Base-by-base conservation (phyloP, 768 basidiomycete genomes). In the Boletellus ananiceps region DNA sequence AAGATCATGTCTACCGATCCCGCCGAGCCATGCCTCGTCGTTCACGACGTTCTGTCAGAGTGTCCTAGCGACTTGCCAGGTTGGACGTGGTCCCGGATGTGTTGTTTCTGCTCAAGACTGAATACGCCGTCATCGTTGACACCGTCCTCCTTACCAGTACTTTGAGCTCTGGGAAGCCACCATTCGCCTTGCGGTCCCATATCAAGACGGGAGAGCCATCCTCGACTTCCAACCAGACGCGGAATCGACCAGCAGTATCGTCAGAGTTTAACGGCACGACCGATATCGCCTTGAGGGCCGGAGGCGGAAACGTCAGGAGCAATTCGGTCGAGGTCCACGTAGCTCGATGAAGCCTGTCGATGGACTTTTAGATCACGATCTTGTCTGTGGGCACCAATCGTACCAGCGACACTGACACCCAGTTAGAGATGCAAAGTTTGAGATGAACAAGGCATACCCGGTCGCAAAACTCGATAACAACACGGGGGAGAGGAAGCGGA, bases 241-340 rank as follows among this genome's bases (percentile, higher is more conserved):
- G 81, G 68, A 97, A 97, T 38, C 93, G 77, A 36, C 94, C 94
- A 19, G 83, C 86, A 14, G 93, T 88, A 49, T 94, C 93, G 15
- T 88, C 85, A 16, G 80, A 63, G 59, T 83, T 88, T 46, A 83
- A 73, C 16, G 94, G 93, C 16, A 88, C 66, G 39, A 95, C 70
- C 11, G 83, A 78, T 46, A 94, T 81, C 39, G 77, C 75, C 40
- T 73, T 74, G 47, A 96, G 69, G 1, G 70, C 62, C 0, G 92
- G 92, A 23, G 89, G 81, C 11, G 92, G 87, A 67, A 97, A 97
- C 1, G 94, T 96, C 32, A 95, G 69, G 57, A 93, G 79, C 14
- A 97, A 76, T 58, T 96, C 94, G 0, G 93, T 96, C 53, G 90
- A 87, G n/a, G 84, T 78, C 94, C 94, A 97, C 11, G 82, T 83